These are phyloP conservation scores for Sugiyamaella floridensis DNA, from an alignment of 805 yeast species.

Conservation along the genomic window DNA sequence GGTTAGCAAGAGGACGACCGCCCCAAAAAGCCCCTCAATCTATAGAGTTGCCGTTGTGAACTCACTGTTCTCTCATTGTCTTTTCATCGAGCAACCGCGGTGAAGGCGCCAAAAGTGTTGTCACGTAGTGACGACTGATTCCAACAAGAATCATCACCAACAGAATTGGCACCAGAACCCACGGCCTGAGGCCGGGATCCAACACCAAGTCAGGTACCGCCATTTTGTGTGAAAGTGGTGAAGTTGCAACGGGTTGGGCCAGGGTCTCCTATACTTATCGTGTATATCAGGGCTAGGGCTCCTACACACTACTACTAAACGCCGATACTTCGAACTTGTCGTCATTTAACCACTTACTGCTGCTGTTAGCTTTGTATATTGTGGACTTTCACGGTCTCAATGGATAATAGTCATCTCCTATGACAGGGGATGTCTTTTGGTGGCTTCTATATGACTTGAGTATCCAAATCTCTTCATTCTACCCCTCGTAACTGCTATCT, in stretches of 20 bases:
- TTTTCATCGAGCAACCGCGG: conserved; percentile 48
- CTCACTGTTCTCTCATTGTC: conserved; percentile 46
- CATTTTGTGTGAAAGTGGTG: conserved; percentile 9
- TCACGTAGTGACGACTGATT: conserved; percentile 60
- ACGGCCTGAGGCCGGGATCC: conserved; percentile 75
- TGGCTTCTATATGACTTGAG: no score
- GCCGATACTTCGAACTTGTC: not conserved
- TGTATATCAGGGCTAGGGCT: no score
- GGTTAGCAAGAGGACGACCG: not conserved
- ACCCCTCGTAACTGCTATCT: no score
- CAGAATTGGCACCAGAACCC: conserved; percentile 90
- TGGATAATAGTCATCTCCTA: no score
- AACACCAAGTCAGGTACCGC: conserved; percentile 46
- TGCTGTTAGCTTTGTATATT: not conserved
- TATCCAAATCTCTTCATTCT: no score
- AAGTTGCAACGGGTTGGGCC: no score
- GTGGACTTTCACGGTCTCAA: no score
- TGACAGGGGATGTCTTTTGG: no score
- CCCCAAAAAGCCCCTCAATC: conserved; percentile 15
- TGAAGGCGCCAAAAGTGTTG: conserved; percentile 49
- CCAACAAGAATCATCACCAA: conserved; percentile 87
- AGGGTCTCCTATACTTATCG: no score
- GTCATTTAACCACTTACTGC: not conserved
- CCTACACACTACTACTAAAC: not conserved
- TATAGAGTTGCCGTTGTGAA: not conserved